Percentiles rank a stretch among this genome's conserved stretches.
Evolutionary conservation across 139 green algal genomes (phyloP).

Genomic region (Klebsormidium nitens): DNA sequence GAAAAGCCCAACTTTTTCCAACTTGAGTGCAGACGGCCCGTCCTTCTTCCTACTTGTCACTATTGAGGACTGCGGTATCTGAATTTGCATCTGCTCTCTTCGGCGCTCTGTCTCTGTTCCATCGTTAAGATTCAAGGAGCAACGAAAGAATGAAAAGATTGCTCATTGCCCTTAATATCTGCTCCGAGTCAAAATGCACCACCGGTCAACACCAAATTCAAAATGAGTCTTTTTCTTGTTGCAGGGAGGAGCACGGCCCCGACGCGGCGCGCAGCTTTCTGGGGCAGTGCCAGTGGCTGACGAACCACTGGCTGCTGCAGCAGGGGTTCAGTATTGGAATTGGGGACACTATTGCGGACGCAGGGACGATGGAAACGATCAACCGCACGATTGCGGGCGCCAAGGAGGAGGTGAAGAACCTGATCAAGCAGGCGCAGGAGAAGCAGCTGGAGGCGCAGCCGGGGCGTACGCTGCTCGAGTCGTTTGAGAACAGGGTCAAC

Average conservation of each 20-base stretch:
- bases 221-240: no score
- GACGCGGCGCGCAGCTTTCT: slow-evolving; percentile 74
- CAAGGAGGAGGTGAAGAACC: slow-evolving; percentile 52
- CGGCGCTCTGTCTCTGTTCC: no score
- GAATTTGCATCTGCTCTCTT: no score
- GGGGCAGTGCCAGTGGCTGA: slow-evolving; percentile 73
- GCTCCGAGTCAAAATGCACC: no score
- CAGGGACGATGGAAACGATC: slow-evolving; percentile 83
- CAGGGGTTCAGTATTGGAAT: slow-evolving; percentile 94
- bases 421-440: slow-evolving; percentile 69
- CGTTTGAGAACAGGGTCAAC: slow-evolving; percentile 89
- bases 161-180: no score
- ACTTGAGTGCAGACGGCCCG: no score
- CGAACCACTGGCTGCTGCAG: slow-evolving; percentile 96
- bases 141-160: no score
- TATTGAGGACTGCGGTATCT: no score
- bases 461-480: slow-evolving; percentile 80
- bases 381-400: slow-evolving; percentile 78
- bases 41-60: no score
- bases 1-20: no score
- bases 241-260: slow-evolving; percentile 75
- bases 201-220: no score
- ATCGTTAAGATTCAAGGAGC: no score
- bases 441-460: slow-evolving; percentile 86
- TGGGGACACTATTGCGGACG: slow-evolving; percentile 92